Evolutionary conservation across 1,139 yeast genomes (phyloP).

Genomic region (Yamadazyma sp.): DNA sequence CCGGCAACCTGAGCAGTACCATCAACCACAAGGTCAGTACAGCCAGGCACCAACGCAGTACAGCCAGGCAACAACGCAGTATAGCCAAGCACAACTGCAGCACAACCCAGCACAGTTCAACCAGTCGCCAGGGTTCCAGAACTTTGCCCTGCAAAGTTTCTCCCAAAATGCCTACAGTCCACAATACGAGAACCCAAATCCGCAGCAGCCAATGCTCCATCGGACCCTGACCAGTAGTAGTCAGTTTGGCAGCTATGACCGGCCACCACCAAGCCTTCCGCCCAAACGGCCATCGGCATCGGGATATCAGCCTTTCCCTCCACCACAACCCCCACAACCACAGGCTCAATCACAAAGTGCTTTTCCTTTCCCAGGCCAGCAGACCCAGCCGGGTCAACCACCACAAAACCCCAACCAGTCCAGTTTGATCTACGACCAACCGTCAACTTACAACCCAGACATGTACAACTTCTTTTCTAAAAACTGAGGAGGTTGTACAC

Average conservation of each 20-base stretch:
- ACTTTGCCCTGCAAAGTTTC: background rate
- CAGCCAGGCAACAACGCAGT: background rate
- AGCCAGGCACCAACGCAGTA: background rate
- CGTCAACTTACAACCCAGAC: constrained; percentile 48
- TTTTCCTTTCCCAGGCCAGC: constrained; percentile 9
- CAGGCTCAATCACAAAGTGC: background rate
- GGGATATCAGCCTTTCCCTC: constrained; percentile 2
- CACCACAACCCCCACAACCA: constrained; percentile 9
- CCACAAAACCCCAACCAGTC: constrained; percentile 2
- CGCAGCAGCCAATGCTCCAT: constrained; percentile 14
- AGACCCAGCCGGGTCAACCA: constrained; percentile 7
- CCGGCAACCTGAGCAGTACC: background rate
- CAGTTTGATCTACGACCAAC: constrained; percentile 44
- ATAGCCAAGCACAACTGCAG: constrained; percentile 1
- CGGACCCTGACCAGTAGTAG: constrained; percentile 10
- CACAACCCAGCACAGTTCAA: background rate
- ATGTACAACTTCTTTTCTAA: constrained; percentile 46
- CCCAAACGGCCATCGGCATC: constrained; percentile 9
- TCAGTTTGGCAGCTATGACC: constrained; percentile 6
- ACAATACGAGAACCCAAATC: constrained; percentile 3
- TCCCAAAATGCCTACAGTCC: constrained; percentile 2
- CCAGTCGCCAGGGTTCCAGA: too few relatives aligned
- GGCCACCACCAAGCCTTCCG: constrained; percentile 13
- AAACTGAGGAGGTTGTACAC: constrained; percentile 3
- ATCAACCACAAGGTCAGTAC: constrained; percentile 2